Evolutionary conservation across 1,139 yeast genomes (phyloP).

Genomic region (Debaryomyces sp.): DNA sequence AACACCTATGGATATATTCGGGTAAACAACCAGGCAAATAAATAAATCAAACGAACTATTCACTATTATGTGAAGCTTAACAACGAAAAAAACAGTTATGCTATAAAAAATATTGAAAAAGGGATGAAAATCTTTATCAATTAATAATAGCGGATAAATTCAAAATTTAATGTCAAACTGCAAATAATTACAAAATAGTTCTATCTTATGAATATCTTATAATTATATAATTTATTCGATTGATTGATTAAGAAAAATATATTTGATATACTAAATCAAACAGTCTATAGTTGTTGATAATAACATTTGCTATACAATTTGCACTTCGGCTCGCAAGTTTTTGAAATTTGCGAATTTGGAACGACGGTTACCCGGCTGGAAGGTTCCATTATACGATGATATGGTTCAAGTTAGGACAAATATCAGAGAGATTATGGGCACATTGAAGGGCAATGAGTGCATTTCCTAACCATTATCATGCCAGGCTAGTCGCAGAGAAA

Average conservation of each 20-base stretch:
- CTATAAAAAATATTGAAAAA: conserved; percentile 5
- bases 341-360: conserved; percentile 3
- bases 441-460: conserved; percentile 5
- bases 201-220: conserved; percentile 1
- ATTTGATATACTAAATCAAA: conserved; percentile 2
- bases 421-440: background rate
- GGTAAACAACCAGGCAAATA: conserved; percentile 5
- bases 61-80: conserved; percentile 4
- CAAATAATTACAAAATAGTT: conserved; percentile 2
- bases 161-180: conserved; percentile 4
- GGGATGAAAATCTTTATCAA: conserved; percentile 7
- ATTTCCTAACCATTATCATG: conserved; percentile 56
- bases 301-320: conserved; percentile 8
- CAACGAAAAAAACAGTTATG: conserved; percentile 7
- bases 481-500: conserved; percentile 58
- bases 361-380: conserved; percentile 8
- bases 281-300: conserved; percentile 3
- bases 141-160: conserved; percentile 5
- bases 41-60: conserved; percentile 7
- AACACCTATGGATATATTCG: background rate
- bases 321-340: conserved; percentile 9
- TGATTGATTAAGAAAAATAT: conserved; percentile 8
- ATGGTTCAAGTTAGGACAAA: background rate
- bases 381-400: background rate
- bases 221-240: conserved; percentile 4